These are phyloP conservation scores for Chlorella sp. DNA, from an alignment of 139 green algal species.

Conservation along the genomic window DNA sequence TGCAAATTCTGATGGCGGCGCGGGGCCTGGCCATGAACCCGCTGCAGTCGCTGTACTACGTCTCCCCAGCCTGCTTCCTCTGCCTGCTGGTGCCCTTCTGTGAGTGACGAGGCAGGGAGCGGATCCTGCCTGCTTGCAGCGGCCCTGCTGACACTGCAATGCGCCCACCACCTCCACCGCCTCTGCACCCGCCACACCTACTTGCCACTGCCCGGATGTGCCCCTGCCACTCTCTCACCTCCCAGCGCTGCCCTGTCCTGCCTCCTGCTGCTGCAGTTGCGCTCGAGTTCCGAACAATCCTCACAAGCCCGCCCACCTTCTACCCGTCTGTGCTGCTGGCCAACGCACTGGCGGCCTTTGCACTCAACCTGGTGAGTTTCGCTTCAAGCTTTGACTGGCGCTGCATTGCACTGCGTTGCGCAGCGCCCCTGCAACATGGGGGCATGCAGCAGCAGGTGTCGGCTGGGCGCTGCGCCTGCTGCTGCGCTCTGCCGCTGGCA, in stretches of 20 bases:
- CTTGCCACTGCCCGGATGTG: no score
- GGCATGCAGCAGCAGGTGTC: no score
- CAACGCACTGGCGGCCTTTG: conserved; percentile 93
- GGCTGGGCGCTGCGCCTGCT: no score
- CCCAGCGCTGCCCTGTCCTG: background rate
- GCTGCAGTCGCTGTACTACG: conserved; percentile 71
- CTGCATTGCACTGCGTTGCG: no score
- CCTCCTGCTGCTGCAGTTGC: conserved; percentile 2
- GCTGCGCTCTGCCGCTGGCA: no score
- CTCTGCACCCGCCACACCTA: no score
- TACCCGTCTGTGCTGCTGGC: conserved; percentile 71
- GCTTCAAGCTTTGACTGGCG: no score
- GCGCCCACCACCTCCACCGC: no score
- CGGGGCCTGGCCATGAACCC: conserved; percentile 71
- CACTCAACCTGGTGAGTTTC: conserved; percentile 53
- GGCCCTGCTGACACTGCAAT: no score
- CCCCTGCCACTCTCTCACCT: background rate
- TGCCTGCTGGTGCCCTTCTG: conserved; percentile 55
- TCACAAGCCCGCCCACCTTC: conserved; percentile 36
- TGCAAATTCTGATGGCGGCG: conserved; percentile 90
- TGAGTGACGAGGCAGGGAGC: background rate
- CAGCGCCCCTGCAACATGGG: no score
- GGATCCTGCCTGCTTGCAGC: no score
- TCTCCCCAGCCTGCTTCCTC: conserved; percentile 59
- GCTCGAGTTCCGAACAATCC: conserved; percentile 32